Evolutionary conservation across 2,329 filamentous ascomycete genomes (phyloP), one percentile per base, ranked within the genome.

Genomic region (Furcasterigmium sp.): DNA sequence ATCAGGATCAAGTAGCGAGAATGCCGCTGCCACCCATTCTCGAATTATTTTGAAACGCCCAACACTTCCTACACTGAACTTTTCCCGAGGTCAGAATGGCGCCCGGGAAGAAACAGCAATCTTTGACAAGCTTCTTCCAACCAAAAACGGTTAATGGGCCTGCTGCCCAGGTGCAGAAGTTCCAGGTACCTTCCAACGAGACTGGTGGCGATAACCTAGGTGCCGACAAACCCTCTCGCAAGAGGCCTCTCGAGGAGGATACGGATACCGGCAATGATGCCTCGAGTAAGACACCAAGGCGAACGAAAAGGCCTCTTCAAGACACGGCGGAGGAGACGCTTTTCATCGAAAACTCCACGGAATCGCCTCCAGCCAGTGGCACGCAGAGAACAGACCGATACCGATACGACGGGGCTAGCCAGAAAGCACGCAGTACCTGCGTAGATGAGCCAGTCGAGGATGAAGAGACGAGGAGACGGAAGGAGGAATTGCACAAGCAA

Each of bases 121-220:
- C 88, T 1, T 84, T 96, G 48, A 93, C 88, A 3, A 91, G 82
- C 58, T 95, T 95, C 66, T 95, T 95, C 60, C 78, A 81, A 1
- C 80, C 80, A 13, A 83, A 76, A 50, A 67, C 77, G 11, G 60
- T 66, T 56, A 76, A 75, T 59, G 69, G 67, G 45, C 53, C 69
- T 19, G 55, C 62, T n/a, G 57, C 65, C 28, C 55, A 59, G 37
- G 58, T 63, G 43, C 52, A 58, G 48, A 63, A 64, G 43, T 53
- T 62, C 39, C 55, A 55, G 37, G 29, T 50, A 41, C 46, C 49
- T 35, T 41, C 44, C 54, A 56, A 43, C 53, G 60, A 50, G 53
- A 52, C 44, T 48, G 23, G 7, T 26, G n/a, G n/a, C 23, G 23
- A 26, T 26, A 11, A 7, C 23, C 7, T 11, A 26, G 23, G 23